phyloP scores from a whole-genome alignment of 768 basidiomycete genomes.

The Galerina sulciceps region DNA sequence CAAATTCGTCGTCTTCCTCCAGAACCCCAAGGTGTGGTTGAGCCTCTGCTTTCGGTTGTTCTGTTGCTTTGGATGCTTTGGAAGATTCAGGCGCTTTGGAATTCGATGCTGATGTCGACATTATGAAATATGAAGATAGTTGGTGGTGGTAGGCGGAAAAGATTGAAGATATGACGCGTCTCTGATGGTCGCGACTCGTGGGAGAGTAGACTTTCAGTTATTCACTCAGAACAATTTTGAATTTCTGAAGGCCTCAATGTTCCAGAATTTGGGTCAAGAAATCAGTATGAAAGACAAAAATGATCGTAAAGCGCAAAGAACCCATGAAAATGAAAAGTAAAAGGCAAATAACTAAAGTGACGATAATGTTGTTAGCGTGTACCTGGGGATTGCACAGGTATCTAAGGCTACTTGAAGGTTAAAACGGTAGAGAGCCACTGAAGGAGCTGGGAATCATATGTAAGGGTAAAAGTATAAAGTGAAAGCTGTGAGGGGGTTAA shows the following conservation, averaged over 20 bases:
- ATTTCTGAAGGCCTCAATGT: not conserved
- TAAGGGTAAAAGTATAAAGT: conserved; percentile 1
- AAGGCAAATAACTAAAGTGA: not conserved
- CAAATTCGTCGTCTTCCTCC: conserved; percentile 98
- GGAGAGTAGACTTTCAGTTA: too few species aligned
- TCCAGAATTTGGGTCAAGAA: not conserved
- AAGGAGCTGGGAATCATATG: not conserved
- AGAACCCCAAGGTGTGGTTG: conserved; percentile 83
- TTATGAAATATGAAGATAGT: not conserved
- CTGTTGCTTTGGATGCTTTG: conserved; percentile 39
- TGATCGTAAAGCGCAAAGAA: not conserved
- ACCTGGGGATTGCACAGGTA: not conserved
- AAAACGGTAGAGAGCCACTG: not conserved
- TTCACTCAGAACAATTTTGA: too few species aligned
- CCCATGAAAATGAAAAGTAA: not conserved
- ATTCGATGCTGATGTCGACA: conserved; percentile 47
- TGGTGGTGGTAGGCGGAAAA: conserved; percentile 11
- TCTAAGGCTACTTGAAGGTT: not conserved
- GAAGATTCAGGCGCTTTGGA: conserved; percentile 49
- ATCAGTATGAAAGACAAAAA: not conserved
- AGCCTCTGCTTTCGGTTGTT: conserved; percentile 45
- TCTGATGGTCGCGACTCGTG: conserved; percentile 26
- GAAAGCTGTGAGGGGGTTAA: not conserved
- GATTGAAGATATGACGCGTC: conserved; percentile 28
- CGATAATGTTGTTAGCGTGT: not conserved